Percentiles rank a stretch among this genome's conserved stretches.
These are phyloP conservation scores for Scleromitrula shiraiana DNA, from an alignment of 2,329 filamentous ascomycete species.

Conservation along the genomic window DNA sequence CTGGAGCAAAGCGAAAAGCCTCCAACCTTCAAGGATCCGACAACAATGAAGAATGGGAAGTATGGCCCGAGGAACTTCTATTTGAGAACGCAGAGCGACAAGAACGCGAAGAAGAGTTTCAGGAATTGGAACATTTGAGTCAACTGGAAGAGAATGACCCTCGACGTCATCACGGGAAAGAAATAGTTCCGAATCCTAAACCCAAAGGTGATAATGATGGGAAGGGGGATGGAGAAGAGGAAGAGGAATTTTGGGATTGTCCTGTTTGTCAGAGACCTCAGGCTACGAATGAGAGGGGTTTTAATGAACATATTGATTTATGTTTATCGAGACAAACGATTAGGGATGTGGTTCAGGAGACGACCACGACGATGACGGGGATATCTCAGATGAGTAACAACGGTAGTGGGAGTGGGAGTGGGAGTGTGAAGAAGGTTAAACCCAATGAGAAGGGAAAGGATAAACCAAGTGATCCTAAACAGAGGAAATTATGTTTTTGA, in stretches of 20 bases:
- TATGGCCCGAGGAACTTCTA: conserved; percentile 56
- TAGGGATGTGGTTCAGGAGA: conserved; percentile 64
- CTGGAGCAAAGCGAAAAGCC: conserved; percentile 32
- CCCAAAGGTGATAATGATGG: conserved; percentile 12
- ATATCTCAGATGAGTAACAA: neutral
- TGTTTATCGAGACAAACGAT: conserved; percentile 85
- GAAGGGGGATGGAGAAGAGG: conserved; percentile 19
- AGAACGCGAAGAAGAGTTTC: conserved; percentile 51
- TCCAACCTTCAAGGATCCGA: conserved; percentile 31
- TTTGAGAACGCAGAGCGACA: conserved; percentile 54
- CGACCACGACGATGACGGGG: neutral
- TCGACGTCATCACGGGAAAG: conserved; percentile 40
- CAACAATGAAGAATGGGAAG: conserved; percentile 51
- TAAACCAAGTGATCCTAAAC: conserved; percentile 8
- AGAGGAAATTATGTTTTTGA: conserved; percentile 7
- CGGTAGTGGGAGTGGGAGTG: neutral
- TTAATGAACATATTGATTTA: conserved; percentile 89
- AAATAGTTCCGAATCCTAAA: conserved; percentile 39
- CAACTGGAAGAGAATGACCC: conserved; percentile 35
- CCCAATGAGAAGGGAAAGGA: conserved; percentile 1
- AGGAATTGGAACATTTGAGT: conserved; percentile 52
- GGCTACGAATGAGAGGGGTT: conserved; percentile 60
- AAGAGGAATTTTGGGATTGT: conserved; percentile 65
- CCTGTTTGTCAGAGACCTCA: conserved; percentile 81
- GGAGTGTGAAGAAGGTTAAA: neutral